Evolutionary conservation across 2,329 filamentous ascomycete genomes (phyloP).

Genomic region (Passalora sequoiae): DNA sequence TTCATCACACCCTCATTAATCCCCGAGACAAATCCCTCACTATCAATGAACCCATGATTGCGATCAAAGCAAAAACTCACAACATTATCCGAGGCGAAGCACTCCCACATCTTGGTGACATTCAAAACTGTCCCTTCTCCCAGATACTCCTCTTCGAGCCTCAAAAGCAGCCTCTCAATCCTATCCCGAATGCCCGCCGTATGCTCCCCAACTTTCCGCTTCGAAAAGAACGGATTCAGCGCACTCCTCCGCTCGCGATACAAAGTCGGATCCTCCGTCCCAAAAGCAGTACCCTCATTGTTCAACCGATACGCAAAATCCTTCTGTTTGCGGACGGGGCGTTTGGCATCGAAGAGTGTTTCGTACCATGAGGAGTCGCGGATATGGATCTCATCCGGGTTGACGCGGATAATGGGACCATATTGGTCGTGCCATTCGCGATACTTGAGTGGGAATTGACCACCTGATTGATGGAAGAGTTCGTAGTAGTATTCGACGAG

Average conservation of each 20-base stretch:
- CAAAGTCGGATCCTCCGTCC: conserved; percentile 6
- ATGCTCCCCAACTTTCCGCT: conserved; percentile 3
- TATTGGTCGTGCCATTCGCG: conserved; percentile 8
- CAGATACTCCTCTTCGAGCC: conserved; percentile 7
- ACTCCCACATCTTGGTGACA: conserved; percentile 10
- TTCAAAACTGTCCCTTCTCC: conserved; percentile 4
- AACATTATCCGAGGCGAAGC: conserved; percentile 13
- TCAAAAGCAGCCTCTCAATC: background rate
- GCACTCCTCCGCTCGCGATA: conserved; percentile 10
- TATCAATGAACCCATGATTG: conserved; percentile 8
- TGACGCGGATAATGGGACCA: conserved; percentile 15
- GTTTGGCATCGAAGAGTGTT: conserved; percentile 4
- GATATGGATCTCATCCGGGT: conserved; percentile 14
- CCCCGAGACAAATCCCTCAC: conserved; percentile 6
- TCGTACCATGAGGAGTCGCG: conserved; percentile 10
- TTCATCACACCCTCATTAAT: conserved; percentile 7
- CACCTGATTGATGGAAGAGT: conserved; percentile 4
- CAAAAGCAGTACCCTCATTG: conserved; percentile 5
- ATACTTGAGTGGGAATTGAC: conserved; percentile 3
- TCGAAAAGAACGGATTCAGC: conserved; percentile 15
- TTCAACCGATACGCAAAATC: conserved; percentile 6
- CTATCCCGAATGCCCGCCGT: background rate
- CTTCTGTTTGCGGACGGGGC: conserved; percentile 2
- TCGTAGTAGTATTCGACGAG: conserved; percentile 13
- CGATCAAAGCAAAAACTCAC: conserved; percentile 10